Percentiles rank a stretch among this genome's conserved stretches.
phyloP scores from a whole-genome alignment of 2,329 filamentous ascomycete genomes.

The Pezicula neosporulosa region DNA sequence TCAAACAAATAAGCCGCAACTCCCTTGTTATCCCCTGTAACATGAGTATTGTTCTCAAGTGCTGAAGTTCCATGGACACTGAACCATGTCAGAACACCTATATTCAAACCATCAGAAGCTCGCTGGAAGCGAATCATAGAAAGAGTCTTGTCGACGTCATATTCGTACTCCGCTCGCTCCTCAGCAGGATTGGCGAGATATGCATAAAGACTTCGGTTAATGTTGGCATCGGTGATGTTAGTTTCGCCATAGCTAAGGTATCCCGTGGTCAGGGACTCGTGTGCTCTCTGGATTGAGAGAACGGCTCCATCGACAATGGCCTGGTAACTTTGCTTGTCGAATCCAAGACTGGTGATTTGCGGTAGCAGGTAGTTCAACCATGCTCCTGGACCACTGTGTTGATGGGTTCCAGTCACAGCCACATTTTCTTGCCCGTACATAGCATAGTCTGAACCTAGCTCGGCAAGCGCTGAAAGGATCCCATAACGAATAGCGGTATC shows the following conservation, averaged over 20 bases:
- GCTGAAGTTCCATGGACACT: slow-evolving; percentile 83
- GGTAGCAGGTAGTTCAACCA: slow-evolving; percentile 93
- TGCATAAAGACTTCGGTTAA: slow-evolving; percentile 83
- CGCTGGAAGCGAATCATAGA: slow-evolving; percentile 77
- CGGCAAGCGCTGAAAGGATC: slow-evolving; percentile 71
- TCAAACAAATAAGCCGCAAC: slow-evolving; percentile 85
- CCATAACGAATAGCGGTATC: slow-evolving; percentile 85
- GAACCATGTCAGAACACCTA: slow-evolving; percentile 83
- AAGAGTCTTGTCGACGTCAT: slow-evolving; percentile 66
- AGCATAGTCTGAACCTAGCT: slow-evolving; percentile 67
- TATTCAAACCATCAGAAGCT: slow-evolving; percentile 68
- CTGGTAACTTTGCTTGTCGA: slow-evolving; percentile 79
- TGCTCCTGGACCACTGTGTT: slow-evolving; percentile 83
- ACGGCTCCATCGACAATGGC: slow-evolving; percentile 88
- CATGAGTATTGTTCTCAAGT: slow-evolving; percentile 84
- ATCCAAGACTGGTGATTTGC: slow-evolving; percentile 83
- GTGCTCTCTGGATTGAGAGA: slow-evolving; percentile 76
- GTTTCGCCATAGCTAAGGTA: slow-evolving; percentile 67
- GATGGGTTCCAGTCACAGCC: slow-evolving; percentile 88
- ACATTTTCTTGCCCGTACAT: slow-evolving; percentile 77
- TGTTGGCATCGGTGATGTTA: slow-evolving; percentile 71
- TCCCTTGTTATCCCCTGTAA: slow-evolving; percentile 89
- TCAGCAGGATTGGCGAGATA: slow-evolving; percentile 80
- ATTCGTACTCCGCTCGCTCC: slow-evolving; percentile 67
- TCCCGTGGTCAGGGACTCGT: slow-evolving; percentile 63